phyloP scores from a whole-genome alignment of 371 early-diverging fungal genomes.

The Rhizomucor pusillus region DNA sequence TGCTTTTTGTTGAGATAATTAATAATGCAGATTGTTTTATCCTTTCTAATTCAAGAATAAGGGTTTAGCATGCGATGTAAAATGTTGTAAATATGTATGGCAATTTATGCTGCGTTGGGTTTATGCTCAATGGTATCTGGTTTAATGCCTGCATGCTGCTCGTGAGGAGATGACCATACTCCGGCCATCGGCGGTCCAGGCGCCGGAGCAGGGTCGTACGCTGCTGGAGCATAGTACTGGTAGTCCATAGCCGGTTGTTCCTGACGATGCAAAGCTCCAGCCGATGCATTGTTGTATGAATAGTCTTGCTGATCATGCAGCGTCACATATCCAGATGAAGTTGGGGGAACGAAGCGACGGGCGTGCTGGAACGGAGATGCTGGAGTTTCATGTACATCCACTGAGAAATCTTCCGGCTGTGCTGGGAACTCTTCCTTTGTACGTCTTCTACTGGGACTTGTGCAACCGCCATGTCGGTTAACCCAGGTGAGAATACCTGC shows the following conservation, averaged over 20 bases:
- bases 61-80: not conserved
- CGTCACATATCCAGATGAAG: constrained; percentile 12
- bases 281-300: not conserved
- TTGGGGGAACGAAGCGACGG: constrained; percentile 17
- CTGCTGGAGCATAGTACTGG: not conserved
- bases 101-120: constrained; percentile 77
- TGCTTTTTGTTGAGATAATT: too few species aligned
- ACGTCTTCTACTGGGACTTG: not conserved
- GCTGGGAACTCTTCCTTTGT: constrained; percentile 4
- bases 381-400: constrained; percentile 28
- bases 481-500: constrained; percentile 34
- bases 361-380: constrained; percentile 11
- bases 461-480: constrained; percentile 28
- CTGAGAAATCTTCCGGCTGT: constrained; percentile 38
- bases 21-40: not conserved
- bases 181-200: too few species aligned
- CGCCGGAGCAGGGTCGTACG: too few species aligned
- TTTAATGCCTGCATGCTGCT: constrained; percentile 10
- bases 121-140: constrained; percentile 71
- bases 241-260: not conserved
- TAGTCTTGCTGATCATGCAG: constrained; percentile 6
- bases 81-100: not conserved
- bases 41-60: not conserved
- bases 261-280: not conserved
- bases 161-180: too few species aligned